These are phyloP conservation scores for Breynia disticha DNA, from an alignment of 441 rosid species.

Conservation along the genomic window DNA sequence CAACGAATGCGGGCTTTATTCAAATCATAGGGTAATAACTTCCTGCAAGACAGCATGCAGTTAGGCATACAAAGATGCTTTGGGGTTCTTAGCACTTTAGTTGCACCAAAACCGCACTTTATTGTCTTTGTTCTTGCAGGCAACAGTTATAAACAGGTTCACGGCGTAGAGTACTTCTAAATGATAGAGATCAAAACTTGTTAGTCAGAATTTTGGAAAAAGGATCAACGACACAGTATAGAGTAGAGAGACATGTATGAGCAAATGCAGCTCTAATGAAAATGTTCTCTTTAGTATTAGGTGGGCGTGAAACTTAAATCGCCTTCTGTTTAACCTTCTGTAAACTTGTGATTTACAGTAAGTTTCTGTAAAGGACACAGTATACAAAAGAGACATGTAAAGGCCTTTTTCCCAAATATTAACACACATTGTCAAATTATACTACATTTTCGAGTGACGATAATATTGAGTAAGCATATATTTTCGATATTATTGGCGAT, in stretches of 20 bases:
- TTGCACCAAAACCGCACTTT: background rate
- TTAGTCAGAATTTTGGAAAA: background rate
- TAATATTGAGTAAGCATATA: too few relatives aligned
- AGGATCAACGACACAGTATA: background rate
- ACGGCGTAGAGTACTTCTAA: background rate
- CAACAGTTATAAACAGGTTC: background rate
- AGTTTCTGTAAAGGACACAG: conserved; percentile 1
- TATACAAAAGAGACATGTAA: too few relatives aligned
- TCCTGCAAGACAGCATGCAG: background rate
- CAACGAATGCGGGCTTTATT: conserved; percentile 8
- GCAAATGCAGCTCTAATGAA: background rate
- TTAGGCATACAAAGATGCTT: background rate
- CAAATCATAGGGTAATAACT: conserved; percentile 10
- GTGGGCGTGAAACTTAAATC: too few relatives aligned
- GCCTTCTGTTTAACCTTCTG: too few relatives aligned
- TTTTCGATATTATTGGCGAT: too few relatives aligned
- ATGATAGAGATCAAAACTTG: conserved; percentile 1
- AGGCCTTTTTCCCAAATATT: too few relatives aligned
- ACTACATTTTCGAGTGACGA: too few relatives aligned
- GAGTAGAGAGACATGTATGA: background rate
- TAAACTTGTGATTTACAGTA: too few relatives aligned
- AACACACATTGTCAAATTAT: too few relatives aligned
- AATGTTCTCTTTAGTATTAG: too few relatives aligned
- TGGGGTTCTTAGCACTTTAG: background rate
- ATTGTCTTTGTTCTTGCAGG: conserved; percentile 3